Conservation (phyloP, 768 basidiomycete species). For the Chlorophyllum brunneum region DNA sequence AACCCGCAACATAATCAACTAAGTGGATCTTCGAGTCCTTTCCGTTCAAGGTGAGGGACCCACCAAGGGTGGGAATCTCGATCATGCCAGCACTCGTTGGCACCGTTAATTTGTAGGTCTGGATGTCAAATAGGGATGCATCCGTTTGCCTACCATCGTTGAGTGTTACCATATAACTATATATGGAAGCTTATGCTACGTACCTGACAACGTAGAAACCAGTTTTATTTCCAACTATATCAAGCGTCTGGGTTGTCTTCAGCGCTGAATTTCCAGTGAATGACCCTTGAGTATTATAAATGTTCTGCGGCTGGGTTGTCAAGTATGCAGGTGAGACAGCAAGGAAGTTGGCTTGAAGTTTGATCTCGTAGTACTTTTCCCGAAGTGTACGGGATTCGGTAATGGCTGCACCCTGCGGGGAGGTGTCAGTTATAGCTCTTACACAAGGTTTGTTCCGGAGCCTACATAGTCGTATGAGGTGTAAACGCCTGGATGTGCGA, state of each 20-base stretch:
- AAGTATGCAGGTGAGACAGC: conserved; percentile 47
- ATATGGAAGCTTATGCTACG: not conserved
- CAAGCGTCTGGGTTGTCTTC: conserved; percentile 45
- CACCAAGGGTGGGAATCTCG: conserved; percentile 40
- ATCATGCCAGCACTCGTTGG: conserved; percentile 41
- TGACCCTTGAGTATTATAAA: conserved; percentile 34
- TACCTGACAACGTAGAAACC: conserved; percentile 45
- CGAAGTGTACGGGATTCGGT: conserved; percentile 48
- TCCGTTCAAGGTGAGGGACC: conserved; percentile 40
- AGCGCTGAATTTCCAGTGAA: conserved; percentile 47
- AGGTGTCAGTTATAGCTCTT: not conserved
- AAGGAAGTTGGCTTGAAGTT: conserved; percentile 48
- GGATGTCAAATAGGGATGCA: conserved; percentile 32
- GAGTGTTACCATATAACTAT: not conserved
- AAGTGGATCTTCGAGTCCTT: conserved; percentile 51
- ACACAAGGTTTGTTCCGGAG: not conserved
- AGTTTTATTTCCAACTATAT: conserved; percentile 43
- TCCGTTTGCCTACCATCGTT: conserved; percentile 37
- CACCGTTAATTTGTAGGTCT: conserved; percentile 39
- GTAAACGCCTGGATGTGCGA: conserved; percentile 30
- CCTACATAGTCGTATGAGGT: conserved; percentile 42
- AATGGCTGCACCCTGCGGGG: conserved; percentile 49
- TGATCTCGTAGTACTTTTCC: conserved; percentile 52
- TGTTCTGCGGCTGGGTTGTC: conserved; percentile 42
- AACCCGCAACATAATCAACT: conserved; percentile 44